Evolutionary conservation across 1,284 basidiomycete species (phyloP), one percentile per base, ranked within the genome.

Genomic region (Meripilus lineatus): DNA sequence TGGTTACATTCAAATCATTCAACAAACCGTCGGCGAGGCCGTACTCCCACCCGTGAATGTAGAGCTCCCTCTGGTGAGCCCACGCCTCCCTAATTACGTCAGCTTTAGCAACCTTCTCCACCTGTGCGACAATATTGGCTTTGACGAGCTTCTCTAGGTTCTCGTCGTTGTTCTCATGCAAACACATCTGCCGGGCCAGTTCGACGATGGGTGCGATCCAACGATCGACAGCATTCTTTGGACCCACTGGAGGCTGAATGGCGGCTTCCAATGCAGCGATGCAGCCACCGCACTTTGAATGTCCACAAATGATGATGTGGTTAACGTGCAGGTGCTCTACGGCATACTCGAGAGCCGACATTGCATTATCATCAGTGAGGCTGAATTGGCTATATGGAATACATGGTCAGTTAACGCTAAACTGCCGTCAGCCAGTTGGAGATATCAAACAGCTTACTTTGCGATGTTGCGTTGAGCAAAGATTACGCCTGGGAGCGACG

Each of bases 31-130:
- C 74, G 23, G 67, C 73, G 44, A 93, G 59, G 40, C 89, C 79
- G 61, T 89, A 92, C 17, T 91, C 74, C 84, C 84, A 89, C 2
- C 89, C 90, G 56, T 92, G 88, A 4, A 93, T 76, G 59, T 66
- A 74, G 32, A 93, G 69, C n/a, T 74, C 66, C 63, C 77, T 82
- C 24, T 77, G 77, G 44, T 70, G 62, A 26, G 58, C 73, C 92
- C 92, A 95, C 33, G 87, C 89, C 43, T 75, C 63, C 53, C 67
- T 61, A 40, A 97, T 75, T 26, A 91, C 67, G 5, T 71, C 64
- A 60, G 77, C 81, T 70, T 39, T 67, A 48, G 75, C 75, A 21
- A 96, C 69, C 59, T 88, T 87, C 48, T 76, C 67, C 49, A 74
- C 73, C 15, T 94, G 68, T 57, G 85, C 86, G 45, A 74, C 67